Evolutionary conservation across 106 monocot species (phyloP), one percentile per base, ranked within the genome.

Genomic region (Dendrobium huoshanense): DNA sequence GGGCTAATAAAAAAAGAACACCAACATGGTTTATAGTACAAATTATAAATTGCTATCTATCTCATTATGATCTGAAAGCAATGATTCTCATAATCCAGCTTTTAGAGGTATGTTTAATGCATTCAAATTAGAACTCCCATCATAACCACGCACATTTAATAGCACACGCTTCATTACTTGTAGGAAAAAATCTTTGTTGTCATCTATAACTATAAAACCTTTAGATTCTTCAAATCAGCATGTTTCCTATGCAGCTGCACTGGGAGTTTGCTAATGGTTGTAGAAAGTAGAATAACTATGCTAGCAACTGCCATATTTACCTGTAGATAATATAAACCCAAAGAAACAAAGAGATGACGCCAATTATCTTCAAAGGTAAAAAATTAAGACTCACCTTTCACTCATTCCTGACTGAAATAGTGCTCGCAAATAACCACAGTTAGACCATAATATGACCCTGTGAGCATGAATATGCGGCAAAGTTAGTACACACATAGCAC

Each of bases 391-490:
- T 85, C 56, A 92, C 96, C 96, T 97, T 64, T 97, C 96, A 75
- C 86, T 88, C 97, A 98, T 98, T 77, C 94, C 94, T 16, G 94
- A 94, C 29, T 67, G 81, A 79, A 94, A 92, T 29, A 94, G 77
- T 81, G 89, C 94, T 5, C 84, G 90, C 42, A 94, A 42, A 79
- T 94, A 98, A 72, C 87, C 79, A 65, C 92, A 88, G 31, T 75
- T 84, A 0, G 83, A 80, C 64, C 72, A 89, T 55, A 98, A 78
- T 77, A 97, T 80, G 40, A 94, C 84, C 77, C 88, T 97, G 86
- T 97, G 94, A 15, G 90, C 86, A 80, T 94, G 94, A n/a, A 89
- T 17, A 56, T 97, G 96, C 25, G 89, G 85, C 54, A 75, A 51
- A 47, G 86, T 74, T 42, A 86, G 20, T 11, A 84, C 78, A 82